phyloP scores from a whole-genome alignment of 768 basidiomycete genomes.

The Rhodotorula graminis region DNA sequence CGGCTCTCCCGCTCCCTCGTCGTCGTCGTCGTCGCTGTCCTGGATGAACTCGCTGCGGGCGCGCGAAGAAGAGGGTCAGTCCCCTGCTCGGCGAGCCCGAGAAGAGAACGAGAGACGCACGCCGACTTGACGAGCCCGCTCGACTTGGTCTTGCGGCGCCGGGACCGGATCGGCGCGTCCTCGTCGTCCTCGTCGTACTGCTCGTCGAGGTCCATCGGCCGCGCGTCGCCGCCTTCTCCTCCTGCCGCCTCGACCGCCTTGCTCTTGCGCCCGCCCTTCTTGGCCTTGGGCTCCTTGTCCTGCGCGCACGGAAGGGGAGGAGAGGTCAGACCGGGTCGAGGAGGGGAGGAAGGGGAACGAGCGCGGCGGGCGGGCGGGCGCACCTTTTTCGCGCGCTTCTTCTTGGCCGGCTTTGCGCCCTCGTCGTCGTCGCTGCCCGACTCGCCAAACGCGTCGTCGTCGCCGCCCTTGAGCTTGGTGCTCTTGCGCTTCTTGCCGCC shows the following conservation, averaged over 20 bases:
- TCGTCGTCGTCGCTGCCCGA: slow-evolving; percentile 50
- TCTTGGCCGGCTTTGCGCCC: slow-evolving; percentile 43
- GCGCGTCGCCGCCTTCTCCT: not conserved
- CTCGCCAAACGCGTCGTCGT: slow-evolving; percentile 33
- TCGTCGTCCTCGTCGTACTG: slow-evolving; percentile 29
- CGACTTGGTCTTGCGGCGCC: slow-evolving; percentile 4
- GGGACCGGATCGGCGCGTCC: slow-evolving; percentile 20
- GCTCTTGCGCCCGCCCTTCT: slow-evolving; percentile 48
- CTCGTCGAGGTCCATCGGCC: slow-evolving; percentile 30
- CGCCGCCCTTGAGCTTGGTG: slow-evolving; percentile 46
- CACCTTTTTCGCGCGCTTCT: slow-evolving; percentile 11
- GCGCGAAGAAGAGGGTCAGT: not conserved
- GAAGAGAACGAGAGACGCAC: not conserved
- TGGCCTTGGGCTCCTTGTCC: slow-evolving; percentile 9
- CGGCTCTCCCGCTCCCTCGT: not conserved
- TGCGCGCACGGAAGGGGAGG: not conserved
- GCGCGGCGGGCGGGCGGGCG: not conserved
- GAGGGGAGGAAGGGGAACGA: not conserved
- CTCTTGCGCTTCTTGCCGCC: slow-evolving; percentile 34
- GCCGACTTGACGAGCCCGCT: slow-evolving; percentile 21
- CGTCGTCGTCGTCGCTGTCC: not conserved
- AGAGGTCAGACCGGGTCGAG: not conserved
- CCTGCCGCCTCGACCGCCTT: slow-evolving; percentile 54
- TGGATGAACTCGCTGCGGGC: slow-evolving; percentile 24
- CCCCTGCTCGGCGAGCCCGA: not conserved